Conservation (phyloP, 805 yeast species). For the Candida broadrunensis region DNA sequence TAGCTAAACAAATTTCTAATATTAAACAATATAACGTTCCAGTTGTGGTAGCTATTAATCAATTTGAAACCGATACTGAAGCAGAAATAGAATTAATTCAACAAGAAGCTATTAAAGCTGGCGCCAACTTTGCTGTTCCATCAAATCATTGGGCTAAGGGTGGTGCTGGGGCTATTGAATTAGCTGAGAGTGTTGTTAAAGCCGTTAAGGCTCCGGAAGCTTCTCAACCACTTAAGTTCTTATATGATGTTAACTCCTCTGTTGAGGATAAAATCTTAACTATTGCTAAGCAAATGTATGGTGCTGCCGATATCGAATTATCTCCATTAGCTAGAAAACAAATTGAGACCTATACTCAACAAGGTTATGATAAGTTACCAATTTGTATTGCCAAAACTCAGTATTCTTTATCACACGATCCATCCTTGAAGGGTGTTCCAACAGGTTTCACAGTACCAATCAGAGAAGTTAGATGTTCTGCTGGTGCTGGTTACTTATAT, state of each 20-base stretch:
- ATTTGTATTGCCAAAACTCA: slow-evolving; percentile 98
- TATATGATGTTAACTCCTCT: slow-evolving; percentile 67
- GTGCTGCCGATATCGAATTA: slow-evolving; percentile 82
- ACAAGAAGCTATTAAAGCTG: slow-evolving; percentile 81
- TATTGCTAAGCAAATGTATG: slow-evolving; percentile 89
- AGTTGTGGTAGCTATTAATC: slow-evolving; percentile 92
- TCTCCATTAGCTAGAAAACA: slow-evolving; percentile 78
- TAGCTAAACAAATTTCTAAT: slow-evolving; percentile 86
- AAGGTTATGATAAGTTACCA: slow-evolving; percentile 89
- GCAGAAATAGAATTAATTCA: slow-evolving; percentile 79
- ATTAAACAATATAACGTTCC: slow-evolving; percentile 84
- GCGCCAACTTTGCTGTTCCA: slow-evolving; percentile 87
- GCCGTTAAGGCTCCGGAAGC: slow-evolving; percentile 48
- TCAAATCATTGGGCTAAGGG: slow-evolving; percentile 96
- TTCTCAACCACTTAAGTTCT: slow-evolving; percentile 41
- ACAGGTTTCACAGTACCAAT: slow-evolving; percentile 91
- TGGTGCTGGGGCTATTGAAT: slow-evolving; percentile 81
- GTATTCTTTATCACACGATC: slow-evolving; percentile 93
- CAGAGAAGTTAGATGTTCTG: slow-evolving; percentile 88
- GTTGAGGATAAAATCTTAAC: slow-evolving; percentile 78
- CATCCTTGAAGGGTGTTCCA: slow-evolving; percentile 91
- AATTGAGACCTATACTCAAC: slow-evolving; percentile 75
- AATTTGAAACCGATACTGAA: slow-evolving; percentile 76
- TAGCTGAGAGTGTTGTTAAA: slow-evolving; percentile 79
- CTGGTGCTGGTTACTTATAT: slow-evolving; percentile 95